A percentile compares a stretch with the other conserved stretches of the same genome.
Conservation (phyloP, 2,329 filamentous ascomycete genomes). For the Coleophoma eucalyptorum region DNA sequence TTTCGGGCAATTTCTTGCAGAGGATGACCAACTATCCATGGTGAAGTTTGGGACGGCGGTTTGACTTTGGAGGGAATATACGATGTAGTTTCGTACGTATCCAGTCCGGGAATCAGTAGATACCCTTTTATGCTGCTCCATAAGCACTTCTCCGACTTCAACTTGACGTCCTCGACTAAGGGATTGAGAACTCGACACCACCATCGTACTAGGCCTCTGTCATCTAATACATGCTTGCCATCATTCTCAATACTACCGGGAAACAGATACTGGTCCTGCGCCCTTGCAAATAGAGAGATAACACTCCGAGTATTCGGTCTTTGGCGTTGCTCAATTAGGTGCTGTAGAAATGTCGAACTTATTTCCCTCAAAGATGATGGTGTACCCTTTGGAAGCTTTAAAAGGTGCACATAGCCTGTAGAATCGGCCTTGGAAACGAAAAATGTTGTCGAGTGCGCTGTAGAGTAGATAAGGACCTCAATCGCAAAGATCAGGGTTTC, state of each 20-base stretch:
- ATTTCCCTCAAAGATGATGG: conserved; percentile 73
- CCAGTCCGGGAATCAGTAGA: conserved; percentile 82
- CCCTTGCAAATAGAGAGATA: conserved; percentile 85
- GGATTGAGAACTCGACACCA: conserved; percentile 89
- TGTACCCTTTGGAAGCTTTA: conserved; percentile 57
- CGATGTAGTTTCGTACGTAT: conserved; percentile 72
- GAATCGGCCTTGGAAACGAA: conserved; percentile 98
- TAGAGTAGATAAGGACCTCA: conserved; percentile 85
- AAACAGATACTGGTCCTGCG: conserved; percentile 93
- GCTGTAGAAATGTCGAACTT: conserved; percentile 70
- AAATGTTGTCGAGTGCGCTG: conserved; percentile 74
- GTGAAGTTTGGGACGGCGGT: conserved; percentile 29
- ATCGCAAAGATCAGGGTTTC: conserved; percentile 73
- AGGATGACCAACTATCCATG: conserved; percentile 69
- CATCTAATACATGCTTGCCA: conserved; percentile 87
- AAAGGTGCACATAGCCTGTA: conserved; percentile 75
- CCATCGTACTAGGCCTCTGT: conserved; percentile 88
- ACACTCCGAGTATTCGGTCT: conserved; percentile 65
- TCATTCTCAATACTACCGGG: conserved; percentile 83
- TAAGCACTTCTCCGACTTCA: conserved; percentile 2
- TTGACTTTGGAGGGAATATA: conserved; percentile 62
- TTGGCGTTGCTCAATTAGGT: conserved; percentile 65
- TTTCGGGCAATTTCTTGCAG: conserved; percentile 64
- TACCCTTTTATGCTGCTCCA: conserved; percentile 66
- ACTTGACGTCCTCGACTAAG: conserved; percentile 40